phyloP scores from a whole-genome alignment of 2,329 filamentous ascomycete species.

The Colletotrichum tanaceti region DNA sequence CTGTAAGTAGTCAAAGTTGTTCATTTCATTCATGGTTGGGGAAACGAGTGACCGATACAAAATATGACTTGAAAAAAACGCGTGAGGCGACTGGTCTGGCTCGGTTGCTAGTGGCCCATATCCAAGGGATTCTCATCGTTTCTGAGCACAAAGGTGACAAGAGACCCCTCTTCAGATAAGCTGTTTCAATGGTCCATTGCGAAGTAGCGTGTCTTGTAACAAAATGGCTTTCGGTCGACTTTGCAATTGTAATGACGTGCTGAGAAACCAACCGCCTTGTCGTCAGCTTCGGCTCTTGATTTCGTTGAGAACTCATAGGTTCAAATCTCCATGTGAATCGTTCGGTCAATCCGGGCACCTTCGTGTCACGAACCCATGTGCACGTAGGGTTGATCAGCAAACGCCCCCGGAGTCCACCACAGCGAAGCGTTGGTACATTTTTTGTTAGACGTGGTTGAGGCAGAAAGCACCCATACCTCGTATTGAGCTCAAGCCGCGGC shows the following conservation, averaged over 20 bases:
- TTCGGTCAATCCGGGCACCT: background rate
- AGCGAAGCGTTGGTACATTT: conserved; percentile 1
- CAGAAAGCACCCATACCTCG: background rate
- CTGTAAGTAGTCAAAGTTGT: background rate
- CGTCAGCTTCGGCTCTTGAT: no score
- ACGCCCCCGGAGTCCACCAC: conserved; percentile 4
- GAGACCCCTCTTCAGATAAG: background rate
- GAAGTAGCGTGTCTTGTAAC: no score
- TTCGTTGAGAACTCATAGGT: background rate
- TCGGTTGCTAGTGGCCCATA: background rate
- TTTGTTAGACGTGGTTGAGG: background rate
- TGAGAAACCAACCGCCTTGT: no score
- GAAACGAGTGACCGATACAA: background rate
- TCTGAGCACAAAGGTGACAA: background rate
- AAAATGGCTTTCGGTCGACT: background rate
- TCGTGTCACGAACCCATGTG: conserved; percentile 1
- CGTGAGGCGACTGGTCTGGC: background rate
- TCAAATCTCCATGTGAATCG: background rate
- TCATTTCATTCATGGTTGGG: background rate
- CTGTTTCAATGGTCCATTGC: background rate
- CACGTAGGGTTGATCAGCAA: background rate
- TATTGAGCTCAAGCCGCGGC: background rate
- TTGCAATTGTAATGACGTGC: no score
- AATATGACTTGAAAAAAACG: background rate
- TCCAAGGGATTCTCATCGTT: no score